Percentiles rank a stretch among this genome's conserved stretches.
These are phyloP conservation scores for Cryptosporidium meleagridis DNA, from an alignment of 169 alveolate species.

Conservation along the genomic window DNA sequence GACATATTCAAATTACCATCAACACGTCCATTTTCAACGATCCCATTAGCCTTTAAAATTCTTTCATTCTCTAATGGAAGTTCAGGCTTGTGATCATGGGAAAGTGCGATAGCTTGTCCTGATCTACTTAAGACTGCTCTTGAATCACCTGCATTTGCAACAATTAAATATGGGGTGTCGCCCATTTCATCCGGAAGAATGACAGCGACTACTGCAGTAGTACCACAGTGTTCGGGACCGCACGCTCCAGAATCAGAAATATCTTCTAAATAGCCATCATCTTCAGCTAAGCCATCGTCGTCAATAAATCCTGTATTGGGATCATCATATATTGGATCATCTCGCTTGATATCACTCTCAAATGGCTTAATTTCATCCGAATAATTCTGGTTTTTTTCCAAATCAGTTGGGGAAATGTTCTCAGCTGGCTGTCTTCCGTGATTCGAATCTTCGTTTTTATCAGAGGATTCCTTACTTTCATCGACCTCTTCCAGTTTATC, in stretches of 20 bases:
- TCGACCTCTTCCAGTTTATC: conserved; percentile 75
- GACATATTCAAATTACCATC: conserved; percentile 95
- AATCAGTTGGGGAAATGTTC: not conserved
- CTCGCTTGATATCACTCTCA: conserved; percentile 49
- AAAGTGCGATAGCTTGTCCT: conserved; percentile 91
- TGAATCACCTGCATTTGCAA: conserved; percentile 99
- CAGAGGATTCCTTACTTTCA: conserved; percentile 57
- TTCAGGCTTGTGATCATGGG: conserved; percentile 98
- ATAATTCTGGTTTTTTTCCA: not conserved
- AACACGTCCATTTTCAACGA: conserved; percentile 94
- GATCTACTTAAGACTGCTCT: conserved; percentile 95
- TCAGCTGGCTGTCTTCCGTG: not conserved
- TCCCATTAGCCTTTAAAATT: conserved; percentile 95
- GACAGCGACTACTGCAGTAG: conserved; percentile 89
- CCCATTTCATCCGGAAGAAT: conserved; percentile 80
- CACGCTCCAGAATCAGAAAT: conserved; percentile 60
- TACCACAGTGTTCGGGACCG: conserved; percentile 86
- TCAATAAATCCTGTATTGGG: conserved; percentile 60
- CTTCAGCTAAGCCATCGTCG: conserved; percentile 81
- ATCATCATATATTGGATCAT: not conserved
- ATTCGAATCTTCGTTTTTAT: conserved; percentile 19
- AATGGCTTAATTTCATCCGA: conserved; percentile 42
- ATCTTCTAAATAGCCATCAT: conserved; percentile 70
- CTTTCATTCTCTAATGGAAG: conserved; percentile 92
- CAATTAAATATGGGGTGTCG: conserved; percentile 81